A percentile compares a stretch with the other conserved stretches of the same genome.
Evolutionary conservation across 2,329 filamentous ascomycete species (phyloP).

Genomic region (Akanthomyces uredinophilus): DNA sequence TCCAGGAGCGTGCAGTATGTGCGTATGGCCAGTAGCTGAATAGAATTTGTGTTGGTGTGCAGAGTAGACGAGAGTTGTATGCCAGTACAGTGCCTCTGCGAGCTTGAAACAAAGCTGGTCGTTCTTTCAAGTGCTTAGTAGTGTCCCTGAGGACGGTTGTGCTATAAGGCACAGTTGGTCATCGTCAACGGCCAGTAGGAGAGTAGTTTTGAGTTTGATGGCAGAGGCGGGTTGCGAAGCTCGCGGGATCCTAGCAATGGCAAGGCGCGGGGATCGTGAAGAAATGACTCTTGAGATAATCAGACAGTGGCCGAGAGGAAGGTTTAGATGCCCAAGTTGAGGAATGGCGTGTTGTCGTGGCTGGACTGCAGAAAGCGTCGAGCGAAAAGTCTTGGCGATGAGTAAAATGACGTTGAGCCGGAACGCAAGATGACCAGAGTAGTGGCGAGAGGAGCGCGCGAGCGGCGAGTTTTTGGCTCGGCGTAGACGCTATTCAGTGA

Average conservation of each 20-base stretch:
- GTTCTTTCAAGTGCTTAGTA: conserved; percentile 2
- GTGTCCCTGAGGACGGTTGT: conserved; percentile 34
- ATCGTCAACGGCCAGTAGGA: conserved; percentile 23
- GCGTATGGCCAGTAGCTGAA: neutral
- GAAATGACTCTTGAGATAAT: neutral
- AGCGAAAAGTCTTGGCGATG: conserved; percentile 1
- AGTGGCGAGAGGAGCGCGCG: neutral
- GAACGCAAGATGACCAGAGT: neutral
- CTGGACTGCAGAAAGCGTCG: neutral
- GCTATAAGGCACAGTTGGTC: conserved; percentile 32
- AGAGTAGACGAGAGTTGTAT: conserved; percentile 21
- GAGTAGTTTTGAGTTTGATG: neutral
- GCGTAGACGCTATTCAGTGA: neutral
- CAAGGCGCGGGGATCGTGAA: neutral
- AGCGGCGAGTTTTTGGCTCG: neutral
- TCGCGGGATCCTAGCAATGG: neutral
- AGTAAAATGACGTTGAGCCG: conserved; percentile 4
- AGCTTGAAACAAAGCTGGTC: neutral
- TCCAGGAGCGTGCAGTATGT: conserved; percentile 1
- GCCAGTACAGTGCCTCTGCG: conserved; percentile 21
- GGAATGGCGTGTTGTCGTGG: neutral
- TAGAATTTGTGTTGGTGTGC: conserved; percentile 17
- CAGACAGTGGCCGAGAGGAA: neutral
- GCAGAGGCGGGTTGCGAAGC: neutral
- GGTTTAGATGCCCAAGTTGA: neutral